Conservation (phyloP, 768 basidiomycete genomes). For the Termitomyces eurrhizus region DNA sequence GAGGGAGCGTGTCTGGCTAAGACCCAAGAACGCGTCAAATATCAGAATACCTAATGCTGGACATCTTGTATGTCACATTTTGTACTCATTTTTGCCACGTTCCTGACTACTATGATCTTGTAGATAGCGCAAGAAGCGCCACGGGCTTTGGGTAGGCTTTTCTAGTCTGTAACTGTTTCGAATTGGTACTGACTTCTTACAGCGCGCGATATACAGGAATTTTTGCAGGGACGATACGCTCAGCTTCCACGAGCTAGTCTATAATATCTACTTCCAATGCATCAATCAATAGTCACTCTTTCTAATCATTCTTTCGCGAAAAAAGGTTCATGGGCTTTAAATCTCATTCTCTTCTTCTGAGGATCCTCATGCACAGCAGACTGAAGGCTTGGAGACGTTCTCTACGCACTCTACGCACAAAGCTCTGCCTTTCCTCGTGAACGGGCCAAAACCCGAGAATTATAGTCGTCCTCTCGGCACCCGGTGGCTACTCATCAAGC, state of each 20-base stretch:
- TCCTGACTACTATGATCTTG: neutral
- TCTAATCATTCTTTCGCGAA: too few species aligned
- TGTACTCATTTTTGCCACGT: neutral
- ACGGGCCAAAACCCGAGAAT: constrained; percentile 38
- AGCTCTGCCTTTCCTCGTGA: constrained; percentile 29
- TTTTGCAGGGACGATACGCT: constrained; percentile 7
- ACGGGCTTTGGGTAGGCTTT: constrained; percentile 23
- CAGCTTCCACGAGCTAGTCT: constrained; percentile 4
- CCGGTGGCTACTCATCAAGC: constrained; percentile 20
- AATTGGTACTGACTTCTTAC: neutral
- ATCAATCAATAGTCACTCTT: neutral
- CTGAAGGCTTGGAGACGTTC: constrained; percentile 41
- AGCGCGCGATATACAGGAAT: constrained; percentile 14
- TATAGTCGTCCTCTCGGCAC: constrained; percentile 25
- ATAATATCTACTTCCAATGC: neutral
- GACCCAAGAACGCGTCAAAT: constrained; percentile 39
- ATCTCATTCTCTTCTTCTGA: neutral
- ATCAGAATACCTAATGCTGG: constrained; percentile 34
- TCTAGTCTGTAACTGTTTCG: neutral
- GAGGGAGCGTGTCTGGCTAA: constrained; percentile 37
- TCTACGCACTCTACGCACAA: constrained; percentile 54
- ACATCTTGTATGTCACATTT: constrained; percentile 36
- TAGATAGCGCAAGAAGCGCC: constrained; percentile 43
- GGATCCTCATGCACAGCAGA: constrained; percentile 23
- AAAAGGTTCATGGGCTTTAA: too few species aligned